These are phyloP conservation scores for Sugiyamaella chiloensis DNA, from an alignment of 805 yeast genomes.

Conservation along the genomic window DNA sequence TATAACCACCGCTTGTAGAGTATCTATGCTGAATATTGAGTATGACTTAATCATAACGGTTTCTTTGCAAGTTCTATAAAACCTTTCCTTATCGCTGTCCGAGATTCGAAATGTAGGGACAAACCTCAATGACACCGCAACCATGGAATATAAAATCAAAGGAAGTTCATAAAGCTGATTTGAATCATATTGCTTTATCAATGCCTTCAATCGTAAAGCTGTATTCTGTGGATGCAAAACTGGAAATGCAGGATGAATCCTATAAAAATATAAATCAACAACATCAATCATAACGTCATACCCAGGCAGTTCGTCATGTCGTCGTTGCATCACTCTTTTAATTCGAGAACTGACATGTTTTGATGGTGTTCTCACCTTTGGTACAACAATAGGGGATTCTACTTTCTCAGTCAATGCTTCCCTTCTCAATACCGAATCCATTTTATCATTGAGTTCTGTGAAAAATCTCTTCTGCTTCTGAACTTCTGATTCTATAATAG, in stretches of 20 bases:
- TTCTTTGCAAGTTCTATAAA: slow-evolving; percentile 24
- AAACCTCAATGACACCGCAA: slow-evolving; percentile 24
- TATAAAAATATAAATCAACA: slow-evolving; percentile 70
- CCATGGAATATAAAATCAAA: slow-evolving; percentile 21
- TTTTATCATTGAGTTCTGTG: background rate
- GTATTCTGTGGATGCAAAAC: slow-evolving; percentile 49
- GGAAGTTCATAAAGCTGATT: slow-evolving; percentile 4
- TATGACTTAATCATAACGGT: slow-evolving; percentile 21
- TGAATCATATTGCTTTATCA: background rate
- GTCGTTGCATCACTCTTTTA: too few relatives aligned
- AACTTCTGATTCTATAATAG: background rate
- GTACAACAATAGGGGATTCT: too few relatives aligned
- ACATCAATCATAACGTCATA: slow-evolving; percentile 32
- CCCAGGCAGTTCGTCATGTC: slow-evolving; percentile 17
- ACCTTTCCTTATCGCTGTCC: slow-evolving; percentile 8
- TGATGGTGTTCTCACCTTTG: too few relatives aligned
- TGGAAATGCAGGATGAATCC: slow-evolving; percentile 80
- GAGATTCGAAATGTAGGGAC: slow-evolving; percentile 17
- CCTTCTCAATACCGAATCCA: too few relatives aligned
- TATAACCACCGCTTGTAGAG: slow-evolving; percentile 27
- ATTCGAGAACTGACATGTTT: too few relatives aligned
- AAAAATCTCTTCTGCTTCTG: background rate
- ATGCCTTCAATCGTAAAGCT: slow-evolving; percentile 7
- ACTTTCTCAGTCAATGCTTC: too few relatives aligned
- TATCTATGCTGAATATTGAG: slow-evolving; percentile 23